Base-by-base conservation (phyloP, 2,329 filamentous ascomycete genomes). In the Calonectria naviculata region DNA sequence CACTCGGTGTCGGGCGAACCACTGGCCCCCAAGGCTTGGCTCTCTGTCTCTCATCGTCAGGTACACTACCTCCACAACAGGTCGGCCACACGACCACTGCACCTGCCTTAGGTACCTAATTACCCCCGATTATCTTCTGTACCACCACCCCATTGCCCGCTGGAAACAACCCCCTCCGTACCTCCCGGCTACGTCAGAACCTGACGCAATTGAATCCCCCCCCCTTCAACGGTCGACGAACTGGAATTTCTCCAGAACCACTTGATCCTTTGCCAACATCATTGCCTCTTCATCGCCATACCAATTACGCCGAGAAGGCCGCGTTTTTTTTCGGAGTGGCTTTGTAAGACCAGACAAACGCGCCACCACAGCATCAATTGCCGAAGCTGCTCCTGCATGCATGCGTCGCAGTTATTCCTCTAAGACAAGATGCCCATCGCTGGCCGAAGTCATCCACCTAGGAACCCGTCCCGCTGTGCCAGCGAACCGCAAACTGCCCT, bases 141-240 rank as follows among this genome's bases (percentile, higher is more conserved):
- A 56, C 29, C 52, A 36, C 31, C 49, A 34, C 1, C 31, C 29
- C 13, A 56, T 31, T 61, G 38, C 36, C 56, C 42, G 42, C 56
- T 26, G 31, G 29, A n/a, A 29, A 19, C 29, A 38, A 26, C 44
- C 38, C 12, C n/a, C 34, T 58, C 44, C 41, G 26, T 38, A 29
- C 61, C 36, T 64, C 19, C 54, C 66, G n/a, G 41, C 47, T 65
- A 49, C 66, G 60, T 65, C 61, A 70, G 62, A 44, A 36, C 62
- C 52, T 70, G 67, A 61, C 67, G 62, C 67, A 70, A 70, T 65
- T 65, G 46, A 36, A 36, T 13, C 34, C 44, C 34, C 63, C 60
- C 47, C 60, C 38, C 28, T 44, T 65, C 34, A 58, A 64, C 60
- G 29, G 46, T 36, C 54, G 26, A 58, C 42, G 61, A 65, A 60